Evolutionary conservation across 148 eudicot species (phyloP), one percentile per base, ranked within the genome.

Genomic region (Linanthus parryae): DNA sequence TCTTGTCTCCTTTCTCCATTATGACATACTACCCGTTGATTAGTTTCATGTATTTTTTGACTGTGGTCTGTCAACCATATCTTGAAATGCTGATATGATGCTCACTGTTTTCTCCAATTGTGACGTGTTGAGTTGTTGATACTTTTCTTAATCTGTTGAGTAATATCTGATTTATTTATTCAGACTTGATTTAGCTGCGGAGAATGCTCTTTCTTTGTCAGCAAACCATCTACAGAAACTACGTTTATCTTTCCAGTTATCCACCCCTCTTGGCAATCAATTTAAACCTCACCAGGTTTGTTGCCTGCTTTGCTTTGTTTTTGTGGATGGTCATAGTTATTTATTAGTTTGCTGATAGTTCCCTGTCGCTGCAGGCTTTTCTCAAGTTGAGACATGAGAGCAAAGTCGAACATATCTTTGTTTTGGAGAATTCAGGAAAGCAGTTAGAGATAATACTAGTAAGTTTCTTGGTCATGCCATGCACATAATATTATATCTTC

Each of bases 221-320:
- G 98, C 98, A 49, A 92, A 81, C 63, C 98, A 92, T 63, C 87
- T 92, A 22, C 96, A 87, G 70, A 87, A 92, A 81, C 64, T 92
- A 74, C 86, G 73, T 24, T 39, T 92, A 64, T 76, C 90, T 37
- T 84, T 92, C 69, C 72, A 70, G 57, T 66, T 92, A 70, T 59
- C 78, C 23, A 72, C 89, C 34, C 94, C 96, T 55, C 72, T 67
- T 23, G 95, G 86, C 22, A 66, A 81, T 25, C 52, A 76, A 43
- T 92, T 92, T 51, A 77, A 73, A 41, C 98, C 98, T 42, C 98
- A 92, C 62, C 98, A 92, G 96, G 98, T 87, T 62, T 36, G 18
- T 8, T 8, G 56, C 45, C 28, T 13, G 3, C 45, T 47, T 61
- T 25, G 27, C 31, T 53, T 23, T 49, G 27, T 19, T 23, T 51